Evolutionary conservation across 345 rosid species (phyloP).

Genomic region (Corchorus capsularis): DNA sequence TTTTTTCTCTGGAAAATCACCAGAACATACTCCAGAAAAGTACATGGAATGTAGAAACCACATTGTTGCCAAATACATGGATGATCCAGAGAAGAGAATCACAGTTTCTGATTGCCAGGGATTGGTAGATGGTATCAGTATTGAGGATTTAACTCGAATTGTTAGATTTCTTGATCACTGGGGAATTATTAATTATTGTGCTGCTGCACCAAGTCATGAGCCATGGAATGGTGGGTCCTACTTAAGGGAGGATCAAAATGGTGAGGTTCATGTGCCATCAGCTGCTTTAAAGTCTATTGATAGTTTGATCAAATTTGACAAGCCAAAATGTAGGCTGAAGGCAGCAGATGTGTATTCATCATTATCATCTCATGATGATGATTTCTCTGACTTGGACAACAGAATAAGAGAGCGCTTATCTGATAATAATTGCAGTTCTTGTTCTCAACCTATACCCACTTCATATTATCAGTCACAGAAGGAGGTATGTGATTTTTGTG

Average conservation of each 20-base stretch:
- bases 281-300: conserved; percentile 92
- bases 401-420: conserved; percentile 84
- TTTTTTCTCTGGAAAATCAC: conserved; percentile 91
- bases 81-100: conserved; percentile 74
- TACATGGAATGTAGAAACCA: conserved; percentile 90
- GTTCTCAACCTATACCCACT: conserved; percentile 70
- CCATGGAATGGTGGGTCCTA: conserved; percentile 58
- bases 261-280: conserved; percentile 93
- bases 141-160: conserved; percentile 78
- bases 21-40: conserved; percentile 72
- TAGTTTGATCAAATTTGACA: conserved; percentile 96
- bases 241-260: conserved; percentile 81
- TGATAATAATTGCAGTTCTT: conserved; percentile 73
- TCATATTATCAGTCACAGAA: conserved; percentile 82
- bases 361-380: conserved; percentile 45
- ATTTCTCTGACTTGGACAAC: conserved; percentile 77
- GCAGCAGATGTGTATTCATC: conserved; percentile 67
- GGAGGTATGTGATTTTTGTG: conserved; percentile 50
- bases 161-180: conserved; percentile 96
- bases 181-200: conserved; percentile 97
- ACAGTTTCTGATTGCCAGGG: conserved; percentile 74
- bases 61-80: conserved; percentile 82
- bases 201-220: conserved; percentile 49
- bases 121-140: conserved; percentile 51
- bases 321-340: conserved; percentile 88